Evolutionary conservation across 108 stramenopile genomes (phyloP).

Genomic region (Aurantiochytrium sp.): DNA sequence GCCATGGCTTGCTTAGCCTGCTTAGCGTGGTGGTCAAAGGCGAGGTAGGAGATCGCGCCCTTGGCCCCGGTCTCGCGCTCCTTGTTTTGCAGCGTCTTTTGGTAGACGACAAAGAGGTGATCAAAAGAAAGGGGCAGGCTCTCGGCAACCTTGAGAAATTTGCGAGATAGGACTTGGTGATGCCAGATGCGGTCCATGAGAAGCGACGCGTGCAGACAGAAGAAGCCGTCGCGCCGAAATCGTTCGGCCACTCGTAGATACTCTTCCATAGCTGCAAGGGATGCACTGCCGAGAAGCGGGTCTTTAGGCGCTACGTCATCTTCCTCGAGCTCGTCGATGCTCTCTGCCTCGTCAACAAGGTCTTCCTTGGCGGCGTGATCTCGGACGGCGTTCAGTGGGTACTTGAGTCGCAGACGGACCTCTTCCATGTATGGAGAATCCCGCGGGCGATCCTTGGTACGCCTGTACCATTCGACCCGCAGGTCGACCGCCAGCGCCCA

Average conservation of each 20-base stretch:
- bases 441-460: neutral
- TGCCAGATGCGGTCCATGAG: slow-evolving; percentile 21
- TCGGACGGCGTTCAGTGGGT: neutral
- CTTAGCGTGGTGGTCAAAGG: slow-evolving; percentile 3
- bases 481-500: neutral
- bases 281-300: neutral
- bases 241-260: neutral
- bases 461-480: neutral
- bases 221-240: neutral
- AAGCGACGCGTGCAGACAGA: neutral
- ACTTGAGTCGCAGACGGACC: neutral
- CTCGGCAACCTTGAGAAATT: neutral
- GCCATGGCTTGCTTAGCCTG: neutral
- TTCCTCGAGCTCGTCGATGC: neutral
- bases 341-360: too few relatives aligned
- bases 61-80: neutral
- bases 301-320: neutral
- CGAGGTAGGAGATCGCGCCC: slow-evolving; percentile 18
- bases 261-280: neutral
- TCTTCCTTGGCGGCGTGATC: too few relatives aligned
- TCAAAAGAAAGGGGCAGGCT: neutral
- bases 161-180: neutral
- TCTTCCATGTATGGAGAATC: neutral
- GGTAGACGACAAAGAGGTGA: neutral
- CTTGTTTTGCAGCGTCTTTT: neutral